A percentile compares a stretch with the other conserved stretches of the same genome.
phyloP scores from a whole-genome alignment of 2,329 filamentous ascomycete species.

The Sphaerulina vaccinii region DNA sequence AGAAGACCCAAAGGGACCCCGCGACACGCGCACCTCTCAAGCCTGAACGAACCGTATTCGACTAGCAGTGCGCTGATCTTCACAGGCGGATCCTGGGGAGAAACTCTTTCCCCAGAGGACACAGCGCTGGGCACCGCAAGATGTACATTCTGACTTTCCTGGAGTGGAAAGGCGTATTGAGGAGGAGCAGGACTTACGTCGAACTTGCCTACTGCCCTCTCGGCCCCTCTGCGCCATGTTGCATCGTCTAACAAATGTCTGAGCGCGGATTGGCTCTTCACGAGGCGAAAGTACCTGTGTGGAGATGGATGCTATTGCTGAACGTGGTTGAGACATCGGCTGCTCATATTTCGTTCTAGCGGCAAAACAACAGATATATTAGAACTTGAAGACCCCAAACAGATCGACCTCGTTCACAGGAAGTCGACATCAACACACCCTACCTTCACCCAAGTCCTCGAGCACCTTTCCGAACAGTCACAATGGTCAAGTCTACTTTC shows the following conservation, averaged over 20 bases:
- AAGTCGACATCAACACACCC: not conserved
- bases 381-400: not conserved
- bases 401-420: not conserved
- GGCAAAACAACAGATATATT: not conserved
- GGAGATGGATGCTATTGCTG: not conserved
- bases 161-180: not conserved
- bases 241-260: not conserved
- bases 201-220: not conserved
- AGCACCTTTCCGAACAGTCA: not conserved
- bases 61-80: not conserved
- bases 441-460: not conserved
- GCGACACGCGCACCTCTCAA: not conserved
- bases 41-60: not conserved
- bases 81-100: not conserved
- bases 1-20: too few relatives aligned
- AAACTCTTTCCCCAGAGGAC: not conserved
- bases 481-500: slow-evolving; percentile 11
- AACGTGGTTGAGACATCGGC: not conserved
- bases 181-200: not conserved
- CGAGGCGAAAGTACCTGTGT: not conserved
- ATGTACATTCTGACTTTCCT: not conserved
- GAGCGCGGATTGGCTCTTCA: not conserved
- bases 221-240: slow-evolving; percentile 5
- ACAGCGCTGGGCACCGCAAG: not conserved
- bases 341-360: not conserved